These are phyloP conservation scores for Cercophora scortea DNA, from an alignment of 495 filamentous ascomycete genomes.

Conservation along the genomic window DNA sequence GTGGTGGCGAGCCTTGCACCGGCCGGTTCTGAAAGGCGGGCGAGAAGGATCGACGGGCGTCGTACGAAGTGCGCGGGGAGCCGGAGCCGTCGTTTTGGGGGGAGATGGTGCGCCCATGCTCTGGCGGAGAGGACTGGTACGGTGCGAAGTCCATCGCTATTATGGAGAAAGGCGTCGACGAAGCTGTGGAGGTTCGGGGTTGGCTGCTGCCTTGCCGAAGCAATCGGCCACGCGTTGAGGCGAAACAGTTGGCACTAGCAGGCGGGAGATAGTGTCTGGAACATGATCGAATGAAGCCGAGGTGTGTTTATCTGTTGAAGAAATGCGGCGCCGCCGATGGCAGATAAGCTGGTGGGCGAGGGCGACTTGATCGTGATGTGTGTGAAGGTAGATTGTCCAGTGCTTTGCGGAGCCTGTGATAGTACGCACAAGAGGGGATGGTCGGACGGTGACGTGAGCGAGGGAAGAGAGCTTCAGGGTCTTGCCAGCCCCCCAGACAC, in stretches of 20 bases:
- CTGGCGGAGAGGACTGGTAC: constrained; percentile 83
- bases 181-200: not conserved
- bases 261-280: not conserved
- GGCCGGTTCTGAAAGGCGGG: constrained; percentile 30
- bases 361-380: too few relatives aligned
- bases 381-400: too few relatives aligned
- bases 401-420: too few relatives aligned
- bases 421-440: too few relatives aligned
- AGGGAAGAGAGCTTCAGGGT: too few relatives aligned
- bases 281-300: not conserved
- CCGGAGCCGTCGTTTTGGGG: constrained; percentile 38
- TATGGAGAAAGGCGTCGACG: too few relatives aligned
- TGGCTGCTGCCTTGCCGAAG: not conserved
- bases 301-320: not conserved
- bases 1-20: constrained; percentile 31
- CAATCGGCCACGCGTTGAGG: too few relatives aligned
- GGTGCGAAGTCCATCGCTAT: constrained; percentile 82
- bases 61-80: constrained; percentile 45
- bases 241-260: too few relatives aligned
- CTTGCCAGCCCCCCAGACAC: too few relatives aligned
- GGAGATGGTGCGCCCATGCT: constrained; percentile 64
- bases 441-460: too few relatives aligned
- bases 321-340: not conserved
- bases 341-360: not conserved
- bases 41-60: constrained; percentile 39